phyloP scores from a whole-genome alignment of 768 basidiomycete genomes.

The Lentinus tigrinus region DNA sequence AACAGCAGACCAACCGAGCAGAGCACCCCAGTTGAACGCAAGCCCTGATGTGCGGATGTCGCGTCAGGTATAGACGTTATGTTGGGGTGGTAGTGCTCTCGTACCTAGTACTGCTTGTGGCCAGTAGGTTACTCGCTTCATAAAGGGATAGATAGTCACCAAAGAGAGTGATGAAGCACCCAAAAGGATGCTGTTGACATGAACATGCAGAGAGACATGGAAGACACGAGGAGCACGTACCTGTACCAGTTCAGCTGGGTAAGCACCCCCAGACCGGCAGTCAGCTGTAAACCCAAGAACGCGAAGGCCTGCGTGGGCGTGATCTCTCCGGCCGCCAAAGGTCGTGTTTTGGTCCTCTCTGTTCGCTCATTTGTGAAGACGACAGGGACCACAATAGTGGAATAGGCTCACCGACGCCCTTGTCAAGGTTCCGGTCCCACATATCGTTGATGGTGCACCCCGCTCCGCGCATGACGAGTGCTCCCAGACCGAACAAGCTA shows the following conservation, averaged over 20 bases:
- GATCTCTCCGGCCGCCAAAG: slow-evolving; percentile 83
- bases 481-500: slow-evolving; percentile 83
- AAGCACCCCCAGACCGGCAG: slow-evolving; percentile 79
- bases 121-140: slow-evolving; percentile 98
- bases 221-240: slow-evolving; percentile 39
- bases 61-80: not conserved
- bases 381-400: no score
- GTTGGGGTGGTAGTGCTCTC: slow-evolving; percentile 24
- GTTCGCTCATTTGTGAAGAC: not conserved
- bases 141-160: slow-evolving; percentile 88
- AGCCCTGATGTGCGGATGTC: slow-evolving; percentile 52
- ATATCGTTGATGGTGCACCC: slow-evolving; percentile 99
- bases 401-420: slow-evolving; percentile 73
- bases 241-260: slow-evolving; percentile 95
- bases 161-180: slow-evolving; percentile 89
- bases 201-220: not conserved
- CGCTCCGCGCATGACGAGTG: slow-evolving; percentile 94
- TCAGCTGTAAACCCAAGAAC: slow-evolving; percentile 82
- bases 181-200: slow-evolving; percentile 67
- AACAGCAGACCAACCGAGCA: slow-evolving; percentile 96
- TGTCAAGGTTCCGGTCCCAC: slow-evolving; percentile 95
- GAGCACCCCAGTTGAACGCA: slow-evolving; percentile 95
- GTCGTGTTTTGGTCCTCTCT: slow-evolving; percentile 88
- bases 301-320: slow-evolving; percentile 69
- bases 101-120: slow-evolving; percentile 92